Conservation (phyloP, 495 filamentous ascomycete genomes). For the Lepidopterella palustris region DNA sequence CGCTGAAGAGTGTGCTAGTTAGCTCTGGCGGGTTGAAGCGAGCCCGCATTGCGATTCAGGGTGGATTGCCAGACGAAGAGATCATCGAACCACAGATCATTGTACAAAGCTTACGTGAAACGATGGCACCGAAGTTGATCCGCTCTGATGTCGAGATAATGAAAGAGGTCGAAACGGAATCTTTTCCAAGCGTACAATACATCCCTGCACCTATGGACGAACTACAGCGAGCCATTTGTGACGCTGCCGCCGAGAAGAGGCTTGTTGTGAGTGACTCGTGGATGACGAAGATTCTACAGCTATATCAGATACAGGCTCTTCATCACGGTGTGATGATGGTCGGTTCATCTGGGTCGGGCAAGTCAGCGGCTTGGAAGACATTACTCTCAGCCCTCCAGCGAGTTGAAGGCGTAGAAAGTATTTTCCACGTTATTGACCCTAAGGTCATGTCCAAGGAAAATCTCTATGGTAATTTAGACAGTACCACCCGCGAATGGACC, state of each 20-base stretch:
- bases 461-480: conserved; percentile 90
- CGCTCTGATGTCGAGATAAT: conserved; percentile 82
- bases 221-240: conserved; percentile 72
- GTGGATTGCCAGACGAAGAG: conserved; percentile 60
- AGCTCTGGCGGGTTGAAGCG: conserved; percentile 96
- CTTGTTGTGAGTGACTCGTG: conserved; percentile 85
- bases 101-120: conserved; percentile 96
- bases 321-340: conserved; percentile 99
- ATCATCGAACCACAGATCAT: conserved; percentile 95
- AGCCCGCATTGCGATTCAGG: conserved; percentile 51
- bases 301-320: conserved; percentile 95
- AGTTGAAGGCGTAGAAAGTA: conserved; percentile 84
- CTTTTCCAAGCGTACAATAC: conserved; percentile 90
- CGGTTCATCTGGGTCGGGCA: conserved; percentile 87
- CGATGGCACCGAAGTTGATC: conserved; percentile 95
- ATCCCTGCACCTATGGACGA: conserved; percentile 76
- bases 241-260: conserved; percentile 73
- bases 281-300: conserved; percentile 93
- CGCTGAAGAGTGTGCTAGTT: conserved; percentile 94
- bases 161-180: conserved; percentile 72
- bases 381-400: conserved; percentile 89
- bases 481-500: conserved; percentile 96
- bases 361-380: conserved; percentile 90
- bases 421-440: conserved; percentile 95
- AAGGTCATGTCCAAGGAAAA: conserved; percentile 99